These are phyloP conservation scores for Endocladia muricata DNA, from an alignment of 31 red algal species.

Conservation along the genomic window DNA sequence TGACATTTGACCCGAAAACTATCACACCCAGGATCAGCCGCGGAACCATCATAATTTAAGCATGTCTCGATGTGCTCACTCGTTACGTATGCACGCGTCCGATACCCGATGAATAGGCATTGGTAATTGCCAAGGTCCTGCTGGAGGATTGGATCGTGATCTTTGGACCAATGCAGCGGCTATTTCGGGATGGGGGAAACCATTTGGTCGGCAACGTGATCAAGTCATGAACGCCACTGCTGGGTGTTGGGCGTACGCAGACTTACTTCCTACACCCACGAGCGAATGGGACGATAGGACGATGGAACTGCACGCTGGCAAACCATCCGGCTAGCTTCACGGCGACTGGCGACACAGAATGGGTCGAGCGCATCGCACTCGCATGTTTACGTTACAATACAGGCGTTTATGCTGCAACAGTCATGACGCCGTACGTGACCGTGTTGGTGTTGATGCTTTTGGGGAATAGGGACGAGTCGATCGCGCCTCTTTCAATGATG, in stretches of 20 bases:
- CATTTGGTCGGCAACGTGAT: background rate
- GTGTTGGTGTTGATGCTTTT: conserved; percentile 15
- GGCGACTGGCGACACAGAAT: background rate
- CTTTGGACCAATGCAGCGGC: background rate
- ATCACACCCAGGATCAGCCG: background rate
- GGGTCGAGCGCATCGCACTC: conserved; percentile 9
- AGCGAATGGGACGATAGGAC: conserved; percentile 15
- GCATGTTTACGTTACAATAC: conserved; percentile 18
- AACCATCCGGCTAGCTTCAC: background rate
- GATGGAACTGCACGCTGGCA: conserved; percentile 26
- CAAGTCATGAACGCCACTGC: background rate
- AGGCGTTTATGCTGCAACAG: background rate
- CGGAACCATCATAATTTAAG: background rate
- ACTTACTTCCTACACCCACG: conserved; percentile 23
- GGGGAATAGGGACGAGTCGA: conserved; percentile 4
- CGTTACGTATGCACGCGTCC: background rate
- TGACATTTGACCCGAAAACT: conserved; percentile 5
- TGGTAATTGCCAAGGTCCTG: background rate
- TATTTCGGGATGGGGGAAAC: background rate
- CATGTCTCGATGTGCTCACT: background rate
- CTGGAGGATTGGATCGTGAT: background rate
- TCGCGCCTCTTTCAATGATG: background rate
- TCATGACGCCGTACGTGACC: conserved; percentile 15
- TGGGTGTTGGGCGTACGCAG: background rate
- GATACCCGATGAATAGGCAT: background rate